These are phyloP conservation scores for Diaporthe sp. DNA, from an alignment of 2,329 filamentous ascomycete species.

Conservation along the genomic window DNA sequence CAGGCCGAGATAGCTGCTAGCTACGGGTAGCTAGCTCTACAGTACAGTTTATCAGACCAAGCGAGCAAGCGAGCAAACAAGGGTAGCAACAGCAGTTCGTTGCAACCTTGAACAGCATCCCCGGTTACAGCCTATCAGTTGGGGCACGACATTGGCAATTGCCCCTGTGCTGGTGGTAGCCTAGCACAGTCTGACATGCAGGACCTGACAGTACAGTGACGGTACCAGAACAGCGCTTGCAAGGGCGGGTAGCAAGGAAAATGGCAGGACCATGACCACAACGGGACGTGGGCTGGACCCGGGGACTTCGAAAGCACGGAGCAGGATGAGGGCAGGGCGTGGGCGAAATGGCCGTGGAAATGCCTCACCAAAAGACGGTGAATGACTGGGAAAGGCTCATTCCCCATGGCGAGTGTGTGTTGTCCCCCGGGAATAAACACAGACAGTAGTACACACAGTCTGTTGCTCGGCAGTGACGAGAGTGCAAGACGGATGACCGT, in stretches of 20 bases:
- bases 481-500: background rate
- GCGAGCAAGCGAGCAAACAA: constrained; percentile 33
- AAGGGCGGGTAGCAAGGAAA: constrained; percentile 7
- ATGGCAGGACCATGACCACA: constrained; percentile 18
- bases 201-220: background rate
- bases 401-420: background rate
- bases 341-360: background rate
- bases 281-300: constrained; percentile 21
- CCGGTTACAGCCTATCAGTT: constrained; percentile 24
- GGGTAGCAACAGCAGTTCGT: constrained; percentile 36
- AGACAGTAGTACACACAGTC: background rate
- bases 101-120: constrained; percentile 31
- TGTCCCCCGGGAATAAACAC: background rate
- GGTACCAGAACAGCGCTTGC: background rate
- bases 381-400: constrained; percentile 5
- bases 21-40: background rate
- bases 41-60: background rate
- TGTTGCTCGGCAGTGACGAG: constrained; percentile 14
- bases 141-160: constrained; percentile 13
- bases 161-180: constrained; percentile 1
- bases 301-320: constrained; percentile 1
- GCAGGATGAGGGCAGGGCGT: constrained; percentile 28
- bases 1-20: constrained; percentile 15
- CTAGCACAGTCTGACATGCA: constrained; percentile 21
- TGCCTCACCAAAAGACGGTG: constrained; percentile 37